Conservation (phyloP, 2,329 filamentous ascomycete genomes). For the Dactylella cylindrospora region DNA sequence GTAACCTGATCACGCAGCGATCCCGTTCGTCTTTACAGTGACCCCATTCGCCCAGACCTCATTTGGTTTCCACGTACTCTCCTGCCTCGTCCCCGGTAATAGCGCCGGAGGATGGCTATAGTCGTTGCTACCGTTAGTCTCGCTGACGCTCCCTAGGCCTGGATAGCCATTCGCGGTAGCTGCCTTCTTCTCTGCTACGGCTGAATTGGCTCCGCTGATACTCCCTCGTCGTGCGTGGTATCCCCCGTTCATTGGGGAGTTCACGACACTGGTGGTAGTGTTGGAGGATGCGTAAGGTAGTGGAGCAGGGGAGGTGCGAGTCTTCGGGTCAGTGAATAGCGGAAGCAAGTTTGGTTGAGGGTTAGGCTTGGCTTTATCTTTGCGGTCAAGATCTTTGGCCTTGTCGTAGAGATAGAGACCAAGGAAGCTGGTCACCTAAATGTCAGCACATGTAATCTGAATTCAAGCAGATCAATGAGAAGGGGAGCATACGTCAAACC, state of each 20-base stretch:
- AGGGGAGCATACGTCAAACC: slow-evolving; percentile 63
- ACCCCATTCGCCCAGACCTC: slow-evolving; percentile 34
- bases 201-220: slow-evolving; percentile 30
- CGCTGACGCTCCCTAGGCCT: slow-evolving; percentile 50
- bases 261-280: slow-evolving; percentile 49
- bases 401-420: slow-evolving; percentile 95
- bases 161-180: slow-evolving; percentile 47
- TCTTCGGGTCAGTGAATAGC: slow-evolving; percentile 56
- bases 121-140: slow-evolving; percentile 57
- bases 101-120: slow-evolving; percentile 61
- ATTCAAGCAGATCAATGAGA: background rate
- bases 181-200: slow-evolving; percentile 25
- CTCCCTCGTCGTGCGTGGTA: slow-evolving; percentile 36
- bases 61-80: slow-evolving; percentile 71
- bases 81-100: slow-evolving; percentile 76
- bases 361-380: slow-evolving; percentile 62
- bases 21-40: slow-evolving; percentile 24
- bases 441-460: background rate
- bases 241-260: slow-evolving; percentile 12
- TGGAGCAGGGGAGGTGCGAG: slow-evolving; percentile 52
- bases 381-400: slow-evolving; percentile 82
- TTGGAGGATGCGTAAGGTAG: slow-evolving; percentile 50
- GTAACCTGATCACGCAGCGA: slow-evolving; percentile 9
- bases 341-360: slow-evolving; percentile 68
- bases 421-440: slow-evolving; percentile 60